phyloP scores from a whole-genome alignment of 164 flowering plant species.

The Cinnamomum micranthum region DNA sequence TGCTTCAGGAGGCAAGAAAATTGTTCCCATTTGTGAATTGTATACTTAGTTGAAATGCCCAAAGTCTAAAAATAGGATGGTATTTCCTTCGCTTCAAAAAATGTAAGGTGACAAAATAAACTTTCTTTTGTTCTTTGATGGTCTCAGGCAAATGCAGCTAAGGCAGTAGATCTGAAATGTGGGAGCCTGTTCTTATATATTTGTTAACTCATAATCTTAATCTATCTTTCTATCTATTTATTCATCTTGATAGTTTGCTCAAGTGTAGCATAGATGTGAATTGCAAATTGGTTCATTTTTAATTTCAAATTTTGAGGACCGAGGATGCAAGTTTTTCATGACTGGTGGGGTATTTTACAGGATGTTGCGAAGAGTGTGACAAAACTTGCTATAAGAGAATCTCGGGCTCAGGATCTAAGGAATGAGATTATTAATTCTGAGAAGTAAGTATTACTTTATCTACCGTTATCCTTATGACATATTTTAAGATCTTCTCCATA shows the following conservation, averaged over 20 bases:
- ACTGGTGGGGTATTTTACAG: constrained; percentile 33
- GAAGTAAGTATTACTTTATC: constrained; percentile 55
- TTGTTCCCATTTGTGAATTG: no score
- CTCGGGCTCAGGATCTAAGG: constrained; percentile 93
- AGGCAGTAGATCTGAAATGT: no score
- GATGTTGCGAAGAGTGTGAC: constrained; percentile 86
- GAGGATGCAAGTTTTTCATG: neutral
- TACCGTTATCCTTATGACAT: neutral
- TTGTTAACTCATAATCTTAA: neutral
- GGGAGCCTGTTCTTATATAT: no score
- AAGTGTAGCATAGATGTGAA: neutral
- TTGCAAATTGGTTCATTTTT: neutral
- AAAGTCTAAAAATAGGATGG: no score
- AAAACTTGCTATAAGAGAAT: constrained; percentile 75
- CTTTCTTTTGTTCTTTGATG: no score
- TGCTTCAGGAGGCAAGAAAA: no score
- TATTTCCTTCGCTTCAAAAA: no score
- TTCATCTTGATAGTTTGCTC: neutral
- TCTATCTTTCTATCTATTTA: neutral
- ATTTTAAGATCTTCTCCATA: neutral
- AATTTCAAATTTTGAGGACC: neutral
- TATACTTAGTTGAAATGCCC: no score
- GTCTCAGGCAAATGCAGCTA: no score
- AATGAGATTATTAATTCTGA: constrained; percentile 93
- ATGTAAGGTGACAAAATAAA: no score